Evolutionary conservation across 148 eudicot species (phyloP).

Genomic region (Cornus kousa): DNA sequence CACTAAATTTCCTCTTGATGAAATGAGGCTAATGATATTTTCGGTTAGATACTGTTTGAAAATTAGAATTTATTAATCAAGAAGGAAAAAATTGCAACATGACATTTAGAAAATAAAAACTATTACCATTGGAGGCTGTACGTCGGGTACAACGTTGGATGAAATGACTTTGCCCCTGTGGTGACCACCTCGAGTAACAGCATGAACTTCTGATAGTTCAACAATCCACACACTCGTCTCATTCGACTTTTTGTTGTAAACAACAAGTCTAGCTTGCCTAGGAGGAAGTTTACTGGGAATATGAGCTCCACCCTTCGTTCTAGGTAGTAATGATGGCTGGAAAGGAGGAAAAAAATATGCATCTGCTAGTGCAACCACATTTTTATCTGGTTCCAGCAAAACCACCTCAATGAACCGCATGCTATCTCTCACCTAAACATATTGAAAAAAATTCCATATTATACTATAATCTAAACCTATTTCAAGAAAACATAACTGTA

Average conservation of each 20-base stretch:
- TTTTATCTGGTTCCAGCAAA: constrained; percentile 69
- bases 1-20: neutral
- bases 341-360: constrained; percentile 89
- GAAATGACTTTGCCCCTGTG: constrained; percentile 86
- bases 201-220: constrained; percentile 75
- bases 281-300: constrained; percentile 85
- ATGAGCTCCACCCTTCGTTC: constrained; percentile 60
- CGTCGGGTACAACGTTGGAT: constrained; percentile 61
- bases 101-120: neutral
- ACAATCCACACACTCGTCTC: constrained; percentile 83
- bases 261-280: constrained; percentile 68
- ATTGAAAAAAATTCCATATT: neutral
- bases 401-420: constrained; percentile 88
- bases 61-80: neutral
- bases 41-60: neutral
- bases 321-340: constrained; percentile 68
- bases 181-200: constrained; percentile 82
- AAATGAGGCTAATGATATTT: no score
- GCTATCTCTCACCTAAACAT: constrained; percentile 64
- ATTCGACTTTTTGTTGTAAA: constrained; percentile 69
- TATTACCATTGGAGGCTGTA: constrained; percentile 90
- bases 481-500: neutral
- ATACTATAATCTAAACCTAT: neutral
- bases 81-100: neutral
- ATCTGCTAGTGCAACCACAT: constrained; percentile 83